These are phyloP conservation scores for Coleophoma crateriformis DNA, from an alignment of 2,329 filamentous ascomycete genomes.

Conservation along the genomic window DNA sequence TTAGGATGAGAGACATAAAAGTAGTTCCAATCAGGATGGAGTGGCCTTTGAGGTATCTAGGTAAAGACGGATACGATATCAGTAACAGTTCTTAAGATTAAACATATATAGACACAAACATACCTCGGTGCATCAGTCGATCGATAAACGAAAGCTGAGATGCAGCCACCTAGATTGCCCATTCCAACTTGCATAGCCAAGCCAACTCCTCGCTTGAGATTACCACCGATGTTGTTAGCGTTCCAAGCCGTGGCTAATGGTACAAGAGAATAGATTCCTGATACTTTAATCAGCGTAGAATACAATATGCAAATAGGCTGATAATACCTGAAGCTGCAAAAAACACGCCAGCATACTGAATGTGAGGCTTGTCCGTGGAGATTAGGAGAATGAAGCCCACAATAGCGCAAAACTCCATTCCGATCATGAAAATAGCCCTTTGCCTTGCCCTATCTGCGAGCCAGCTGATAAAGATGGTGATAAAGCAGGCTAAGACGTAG, in stretches of 20 bases:
- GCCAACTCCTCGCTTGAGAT: conserved; percentile 36
- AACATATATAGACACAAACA: conserved; percentile 4
- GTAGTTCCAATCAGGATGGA: conserved; percentile 35
- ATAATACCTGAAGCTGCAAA: conserved; percentile 52
- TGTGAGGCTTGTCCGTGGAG: conserved; percentile 29
- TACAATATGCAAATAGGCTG: conserved; percentile 21
- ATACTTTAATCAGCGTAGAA: neutral
- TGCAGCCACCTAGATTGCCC: conserved; percentile 36
- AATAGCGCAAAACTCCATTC: conserved; percentile 38
- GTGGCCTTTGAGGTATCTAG: conserved; percentile 38
- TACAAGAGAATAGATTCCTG: conserved; percentile 38
- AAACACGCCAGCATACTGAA: conserved; percentile 54
- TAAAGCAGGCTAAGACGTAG: conserved; percentile 50
- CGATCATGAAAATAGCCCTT: conserved; percentile 45
- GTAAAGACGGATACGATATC: neutral
- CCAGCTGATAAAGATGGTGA: conserved; percentile 45
- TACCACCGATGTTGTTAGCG: conserved; percentile 32
- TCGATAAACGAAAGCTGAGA: conserved; percentile 44
- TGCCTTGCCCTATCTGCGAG: conserved; percentile 44
- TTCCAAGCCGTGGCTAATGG: conserved; percentile 39
- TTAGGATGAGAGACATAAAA: conserved; percentile 43
- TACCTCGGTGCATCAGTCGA: conserved; percentile 28
- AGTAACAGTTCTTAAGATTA: neutral
- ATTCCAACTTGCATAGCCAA: conserved; percentile 40
- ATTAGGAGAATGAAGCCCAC: conserved; percentile 1